These are phyloP conservation scores for Alnus glutinosa DNA, from an alignment of 306 rosid genomes.

Conservation along the genomic window DNA sequence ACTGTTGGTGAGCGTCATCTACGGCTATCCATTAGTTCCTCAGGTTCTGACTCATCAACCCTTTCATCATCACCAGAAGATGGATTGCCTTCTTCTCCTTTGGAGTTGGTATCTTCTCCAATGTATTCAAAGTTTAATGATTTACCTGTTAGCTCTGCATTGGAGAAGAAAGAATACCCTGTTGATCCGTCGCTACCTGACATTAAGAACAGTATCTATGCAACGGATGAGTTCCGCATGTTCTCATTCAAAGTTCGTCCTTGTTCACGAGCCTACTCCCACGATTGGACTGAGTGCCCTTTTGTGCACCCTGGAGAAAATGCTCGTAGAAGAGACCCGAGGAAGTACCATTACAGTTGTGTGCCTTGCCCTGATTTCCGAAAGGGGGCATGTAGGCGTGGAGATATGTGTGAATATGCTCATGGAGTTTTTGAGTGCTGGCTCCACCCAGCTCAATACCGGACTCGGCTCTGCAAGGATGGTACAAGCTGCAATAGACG, in stretches of 20 bases:
- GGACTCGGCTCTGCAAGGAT: slow-evolving; percentile 91
- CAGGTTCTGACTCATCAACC: slow-evolving; percentile 48
- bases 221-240: slow-evolving; percentile 92
- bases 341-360: slow-evolving; percentile 90
- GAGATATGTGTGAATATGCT: slow-evolving; percentile 95
- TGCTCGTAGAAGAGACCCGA: slow-evolving; percentile 89
- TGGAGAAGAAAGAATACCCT: slow-evolving; percentile 83
- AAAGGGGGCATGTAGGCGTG: slow-evolving; percentile 87
- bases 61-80: slow-evolving; percentile 54
- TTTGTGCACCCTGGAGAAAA: slow-evolving; percentile 97
- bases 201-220: slow-evolving; percentile 85
- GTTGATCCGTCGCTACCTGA: slow-evolving; percentile 90
- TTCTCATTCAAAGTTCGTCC: slow-evolving; percentile 92
- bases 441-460: slow-evolving; percentile 95
- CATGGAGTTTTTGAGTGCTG: slow-evolving; percentile 96
- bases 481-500: slow-evolving; percentile 76
- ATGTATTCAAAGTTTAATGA: slow-evolving; percentile 44
- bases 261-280: slow-evolving; percentile 91
- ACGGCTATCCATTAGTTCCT: slow-evolving; percentile 37
- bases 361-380: slow-evolving; percentile 94
- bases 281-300: slow-evolving; percentile 97
- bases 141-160: slow-evolving; percentile 37
- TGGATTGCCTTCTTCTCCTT: slow-evolving; percentile 58
- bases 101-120: slow-evolving; percentile 55
- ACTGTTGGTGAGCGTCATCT: slow-evolving; percentile 40